Percentiles rank a stretch among this genome's conserved stretches.
These are phyloP conservation scores for Fusarium zealandicum DNA, from an alignment of 2,329 filamentous ascomycete genomes.

Conservation along the genomic window DNA sequence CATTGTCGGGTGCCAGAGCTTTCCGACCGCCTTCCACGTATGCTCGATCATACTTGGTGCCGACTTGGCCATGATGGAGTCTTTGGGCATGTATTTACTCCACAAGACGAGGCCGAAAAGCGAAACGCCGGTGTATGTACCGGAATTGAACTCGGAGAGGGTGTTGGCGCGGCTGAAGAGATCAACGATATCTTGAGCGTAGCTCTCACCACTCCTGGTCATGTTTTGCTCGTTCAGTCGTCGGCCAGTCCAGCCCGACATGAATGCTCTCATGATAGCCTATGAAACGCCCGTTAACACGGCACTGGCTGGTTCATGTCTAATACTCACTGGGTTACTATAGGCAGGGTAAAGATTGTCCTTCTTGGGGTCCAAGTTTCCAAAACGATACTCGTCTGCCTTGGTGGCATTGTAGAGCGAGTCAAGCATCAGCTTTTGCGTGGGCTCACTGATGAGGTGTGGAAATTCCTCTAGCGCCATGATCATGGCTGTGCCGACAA, in stretches of 20 bases:
- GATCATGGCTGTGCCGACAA: slow-evolving; percentile 66
- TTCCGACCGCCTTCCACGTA: slow-evolving; percentile 60
- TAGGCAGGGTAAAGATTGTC: slow-evolving; percentile 71
- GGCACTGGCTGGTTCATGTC: not conserved
- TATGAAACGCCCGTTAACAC: no score
- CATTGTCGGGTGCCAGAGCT: slow-evolving; percentile 65
- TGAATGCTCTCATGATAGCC: slow-evolving; percentile 68
- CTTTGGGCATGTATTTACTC: slow-evolving; percentile 63
- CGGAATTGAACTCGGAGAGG: slow-evolving; percentile 68
- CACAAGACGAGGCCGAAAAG: slow-evolving; percentile 65
- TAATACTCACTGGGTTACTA: slow-evolving; percentile 57
- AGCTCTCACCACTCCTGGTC: slow-evolving; percentile 62
- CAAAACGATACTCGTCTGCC: slow-evolving; percentile 68
- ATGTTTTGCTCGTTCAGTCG: slow-evolving; percentile 63
- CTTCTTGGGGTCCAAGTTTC: slow-evolving; percentile 57
- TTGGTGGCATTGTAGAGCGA: slow-evolving; percentile 62
- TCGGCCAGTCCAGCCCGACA: slow-evolving; percentile 65
- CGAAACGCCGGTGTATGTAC: slow-evolving; percentile 69
- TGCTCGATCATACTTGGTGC: slow-evolving; percentile 59
- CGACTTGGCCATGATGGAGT: slow-evolving; percentile 61
- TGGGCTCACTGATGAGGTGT: slow-evolving; percentile 50
- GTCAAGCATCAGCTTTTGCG: slow-evolving; percentile 56
- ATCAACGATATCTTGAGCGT: slow-evolving; percentile 62
- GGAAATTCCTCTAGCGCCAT: slow-evolving; percentile 66
- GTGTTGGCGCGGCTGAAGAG: slow-evolving; percentile 64